Evolutionary conservation across 2,329 filamentous ascomycete genomes (phyloP).

Genomic region (Zymoseptoria brevis): DNA sequence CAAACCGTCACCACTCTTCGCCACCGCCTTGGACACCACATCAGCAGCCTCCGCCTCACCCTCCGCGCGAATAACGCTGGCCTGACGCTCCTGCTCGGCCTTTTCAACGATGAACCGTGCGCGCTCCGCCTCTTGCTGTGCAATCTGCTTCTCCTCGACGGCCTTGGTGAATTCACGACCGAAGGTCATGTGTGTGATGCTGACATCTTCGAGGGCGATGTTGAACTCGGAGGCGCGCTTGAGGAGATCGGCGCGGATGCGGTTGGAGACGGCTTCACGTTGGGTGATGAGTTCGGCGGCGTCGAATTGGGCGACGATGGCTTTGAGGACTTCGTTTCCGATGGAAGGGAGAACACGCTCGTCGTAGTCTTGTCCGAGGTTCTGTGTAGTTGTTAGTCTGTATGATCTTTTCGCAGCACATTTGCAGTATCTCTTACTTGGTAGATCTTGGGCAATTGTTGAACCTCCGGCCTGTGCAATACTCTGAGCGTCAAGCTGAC

Average conservation of each 20-base stretch:
- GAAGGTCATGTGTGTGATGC: slow-evolving; percentile 99
- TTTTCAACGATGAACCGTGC: slow-evolving; percentile 97
- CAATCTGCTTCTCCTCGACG: slow-evolving; percentile 99
- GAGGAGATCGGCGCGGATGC: slow-evolving; percentile 85
- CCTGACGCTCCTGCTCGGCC: slow-evolving; percentile 96
- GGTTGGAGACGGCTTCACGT: slow-evolving; percentile 90
- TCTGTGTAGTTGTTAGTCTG: slow-evolving; percentile 45
- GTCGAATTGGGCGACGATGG: slow-evolving; percentile 48
- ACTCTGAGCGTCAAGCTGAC: slow-evolving; percentile 96
- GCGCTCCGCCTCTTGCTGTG: slow-evolving; percentile 95
- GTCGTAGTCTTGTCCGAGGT: slow-evolving; percentile 96
- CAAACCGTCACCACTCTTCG: slow-evolving; percentile 85
- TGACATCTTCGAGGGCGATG: slow-evolving; percentile 96
- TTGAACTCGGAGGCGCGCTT: slow-evolving; percentile 95
- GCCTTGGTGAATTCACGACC: slow-evolving; percentile 97
- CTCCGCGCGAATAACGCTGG: slow-evolving; percentile 96
- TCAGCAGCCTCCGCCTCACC: slow-evolving; percentile 96
- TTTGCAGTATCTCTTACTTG: slow-evolving; percentile 57
- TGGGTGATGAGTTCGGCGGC: slow-evolving; percentile 76
- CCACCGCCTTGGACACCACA: slow-evolving; percentile 86
- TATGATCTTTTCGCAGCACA: neutral
- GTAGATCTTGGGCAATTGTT: slow-evolving; percentile 92
- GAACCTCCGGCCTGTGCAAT: slow-evolving; percentile 86
- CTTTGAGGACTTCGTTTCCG: slow-evolving; percentile 49
- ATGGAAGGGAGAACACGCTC: slow-evolving; percentile 51